Evolutionary conservation across 352 stramenopile genomes (phyloP).

Genomic region (Aphanomyces astaci): DNA sequence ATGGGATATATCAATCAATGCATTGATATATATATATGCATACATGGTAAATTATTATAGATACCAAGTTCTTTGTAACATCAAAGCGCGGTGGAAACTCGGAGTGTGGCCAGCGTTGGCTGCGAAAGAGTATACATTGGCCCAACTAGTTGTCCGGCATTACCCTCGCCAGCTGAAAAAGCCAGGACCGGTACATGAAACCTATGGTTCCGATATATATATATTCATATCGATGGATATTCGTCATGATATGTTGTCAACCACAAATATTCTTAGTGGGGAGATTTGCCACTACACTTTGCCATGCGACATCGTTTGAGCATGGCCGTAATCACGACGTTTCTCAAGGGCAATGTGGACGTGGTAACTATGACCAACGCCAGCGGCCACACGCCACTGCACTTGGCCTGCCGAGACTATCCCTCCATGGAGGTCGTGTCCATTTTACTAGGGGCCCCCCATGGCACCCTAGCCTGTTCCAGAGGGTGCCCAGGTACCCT

Average conservation of each 20-base stretch:
- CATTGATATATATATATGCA: too few species aligned
- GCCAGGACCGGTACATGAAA: constrained; percentile 27
- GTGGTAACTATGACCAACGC: constrained; percentile 36
- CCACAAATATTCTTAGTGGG: neutral
- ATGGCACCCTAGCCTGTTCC: neutral
- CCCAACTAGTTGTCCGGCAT: constrained; percentile 43
- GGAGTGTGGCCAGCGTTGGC: constrained; percentile 46
- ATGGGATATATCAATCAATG: too few species aligned
- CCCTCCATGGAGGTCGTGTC: constrained; percentile 11
- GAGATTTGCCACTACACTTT: constrained; percentile 46
- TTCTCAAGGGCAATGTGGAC: constrained; percentile 37
- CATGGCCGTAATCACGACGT: constrained; percentile 30
- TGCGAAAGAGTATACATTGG: constrained; percentile 31
- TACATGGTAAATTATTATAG: too few species aligned
- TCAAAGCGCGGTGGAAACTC: constrained; percentile 36
- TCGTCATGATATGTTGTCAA: too few species aligned
- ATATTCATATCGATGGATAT: too few species aligned
- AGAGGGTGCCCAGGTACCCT: neutral
- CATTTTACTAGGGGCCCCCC: neutral
- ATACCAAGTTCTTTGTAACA: constrained; percentile 34
- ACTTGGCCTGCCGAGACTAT: constrained; percentile 43
- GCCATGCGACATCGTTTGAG: constrained; percentile 37
- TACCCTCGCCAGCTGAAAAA: constrained; percentile 45
- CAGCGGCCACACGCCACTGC: constrained; percentile 54
- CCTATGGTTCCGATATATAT: too few species aligned